Percentiles rank a stretch among this genome's conserved stretches.
Evolutionary conservation across 352 stramenopile genomes (phyloP).

Genomic region (Phytophthora vignae): DNA sequence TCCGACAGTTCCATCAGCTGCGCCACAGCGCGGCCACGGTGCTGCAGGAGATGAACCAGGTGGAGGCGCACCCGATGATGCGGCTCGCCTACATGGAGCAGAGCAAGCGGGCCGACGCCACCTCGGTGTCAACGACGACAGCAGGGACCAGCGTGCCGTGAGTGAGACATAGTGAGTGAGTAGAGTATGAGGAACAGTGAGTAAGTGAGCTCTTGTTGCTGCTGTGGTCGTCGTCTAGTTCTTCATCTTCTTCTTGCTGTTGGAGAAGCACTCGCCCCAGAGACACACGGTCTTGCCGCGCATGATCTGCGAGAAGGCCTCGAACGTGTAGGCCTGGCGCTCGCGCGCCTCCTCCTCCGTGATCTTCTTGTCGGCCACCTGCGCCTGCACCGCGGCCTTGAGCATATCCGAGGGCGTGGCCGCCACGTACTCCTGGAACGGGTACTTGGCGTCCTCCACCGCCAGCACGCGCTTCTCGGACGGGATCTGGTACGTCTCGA

Average conservation of each 20-base stretch:
- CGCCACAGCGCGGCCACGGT: constrained; percentile 80
- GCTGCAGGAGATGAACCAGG: constrained; percentile 78
- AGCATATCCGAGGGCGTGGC: constrained; percentile 51
- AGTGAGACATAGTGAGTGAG: constrained; percentile 1
- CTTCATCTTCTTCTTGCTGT: constrained; percentile 87
- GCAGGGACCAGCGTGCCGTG: not conserved
- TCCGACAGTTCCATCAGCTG: constrained; percentile 79
- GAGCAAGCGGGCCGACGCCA: constrained; percentile 4
- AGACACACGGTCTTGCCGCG: constrained; percentile 82
- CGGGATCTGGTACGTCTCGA: constrained; percentile 85
- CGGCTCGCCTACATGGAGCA: constrained; percentile 62
- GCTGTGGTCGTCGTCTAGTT: constrained; percentile 45
- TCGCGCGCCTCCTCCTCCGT: constrained; percentile 62
- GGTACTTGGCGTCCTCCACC: constrained; percentile 72
- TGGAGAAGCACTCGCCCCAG: constrained; percentile 88
- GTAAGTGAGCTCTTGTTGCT: too few species aligned
- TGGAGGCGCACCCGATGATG: constrained; percentile 83
- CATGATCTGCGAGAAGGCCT: constrained; percentile 83
- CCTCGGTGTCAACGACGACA: too few species aligned
- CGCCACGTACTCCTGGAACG: constrained; percentile 78
- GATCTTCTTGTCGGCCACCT: constrained; percentile 60
- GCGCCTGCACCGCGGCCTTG: constrained; percentile 43
- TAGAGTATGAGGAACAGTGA: too few species aligned
- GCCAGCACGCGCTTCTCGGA: constrained; percentile 86
- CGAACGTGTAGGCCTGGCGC: constrained; percentile 69